Conservation (phyloP, 805 yeast genomes). For the Yamadazyma ubonensis region DNA sequence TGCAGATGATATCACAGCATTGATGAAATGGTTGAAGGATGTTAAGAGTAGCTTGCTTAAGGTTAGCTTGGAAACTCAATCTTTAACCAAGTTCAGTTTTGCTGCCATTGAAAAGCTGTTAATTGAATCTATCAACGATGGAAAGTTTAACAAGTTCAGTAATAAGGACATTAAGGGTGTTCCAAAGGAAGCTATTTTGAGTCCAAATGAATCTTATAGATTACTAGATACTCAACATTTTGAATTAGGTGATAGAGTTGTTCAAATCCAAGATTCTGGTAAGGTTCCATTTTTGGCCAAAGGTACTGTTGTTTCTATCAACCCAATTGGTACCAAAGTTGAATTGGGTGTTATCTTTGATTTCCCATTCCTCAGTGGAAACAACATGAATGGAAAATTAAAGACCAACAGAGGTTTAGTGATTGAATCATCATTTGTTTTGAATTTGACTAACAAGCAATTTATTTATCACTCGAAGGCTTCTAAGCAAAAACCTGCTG, state of each 20-base stretch:
- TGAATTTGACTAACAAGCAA: conserved; percentile 75
- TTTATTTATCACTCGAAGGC: conserved; percentile 73
- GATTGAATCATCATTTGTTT: conserved; percentile 75
- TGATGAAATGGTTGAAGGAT: conserved; percentile 49
- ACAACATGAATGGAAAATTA: conserved; percentile 74
- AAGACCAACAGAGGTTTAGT: conserved; percentile 78
- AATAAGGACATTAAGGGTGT: conserved; percentile 70
- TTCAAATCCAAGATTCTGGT: conserved; percentile 81
- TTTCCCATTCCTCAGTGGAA: conserved; percentile 77
- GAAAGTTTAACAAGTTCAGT: conserved; percentile 44
- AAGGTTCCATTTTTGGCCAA: conserved; percentile 83
- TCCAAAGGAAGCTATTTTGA: conserved; percentile 78
- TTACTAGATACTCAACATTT: conserved; percentile 73
- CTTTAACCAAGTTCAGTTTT: conserved; percentile 66
- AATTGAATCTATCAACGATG: conserved; percentile 42
- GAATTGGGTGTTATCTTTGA: conserved; percentile 83
- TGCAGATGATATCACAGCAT: conserved; percentile 45
- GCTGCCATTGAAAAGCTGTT: conserved; percentile 61
- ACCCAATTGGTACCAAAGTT: conserved; percentile 56
- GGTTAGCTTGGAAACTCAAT: conserved; percentile 76
- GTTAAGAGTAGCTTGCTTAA: conserved; percentile 49
- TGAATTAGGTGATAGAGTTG: conserved; percentile 84
- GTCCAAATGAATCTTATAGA: conserved; percentile 71
- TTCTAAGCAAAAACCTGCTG: conserved; percentile 34
- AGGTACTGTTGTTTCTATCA: conserved; percentile 82